Percentiles rank a stretch among this genome's conserved stretches.
Evolutionary conservation across 1,139 yeast genomes (phyloP).

Genomic region (Zhuliangozyma blackwelliae): DNA sequence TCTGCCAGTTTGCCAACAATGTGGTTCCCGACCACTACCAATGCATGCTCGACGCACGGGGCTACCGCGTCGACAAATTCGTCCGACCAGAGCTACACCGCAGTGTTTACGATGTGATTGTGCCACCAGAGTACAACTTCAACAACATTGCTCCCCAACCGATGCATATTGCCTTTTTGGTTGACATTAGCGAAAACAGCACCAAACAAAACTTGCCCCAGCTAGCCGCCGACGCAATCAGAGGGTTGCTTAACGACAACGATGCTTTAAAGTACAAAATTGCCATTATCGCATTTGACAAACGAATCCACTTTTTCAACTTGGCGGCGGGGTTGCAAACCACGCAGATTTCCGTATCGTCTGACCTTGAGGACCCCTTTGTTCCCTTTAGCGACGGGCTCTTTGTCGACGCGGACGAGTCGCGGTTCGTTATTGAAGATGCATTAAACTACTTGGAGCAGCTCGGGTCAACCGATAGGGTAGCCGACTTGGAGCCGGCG

Average conservation of each 20-base stretch:
- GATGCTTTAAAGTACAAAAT: constrained; percentile 18
- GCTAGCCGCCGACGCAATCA: constrained; percentile 69
- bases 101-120: constrained; percentile 84
- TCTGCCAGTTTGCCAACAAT: constrained; percentile 75
- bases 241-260: constrained; percentile 45
- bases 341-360: constrained; percentile 62
- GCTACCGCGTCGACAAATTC: constrained; percentile 57
- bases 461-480: constrained; percentile 33
- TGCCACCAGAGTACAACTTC: constrained; percentile 68
- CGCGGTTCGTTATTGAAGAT: constrained; percentile 59
- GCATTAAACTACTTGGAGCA: constrained; percentile 61
- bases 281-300: constrained; percentile 76
- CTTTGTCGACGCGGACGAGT: constrained; percentile 73
- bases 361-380: constrained; percentile 77
- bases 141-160: constrained; percentile 33
- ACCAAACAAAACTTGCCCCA: constrained; percentile 60
- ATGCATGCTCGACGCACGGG: constrained; percentile 59
- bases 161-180: constrained; percentile 69
- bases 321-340: constrained; percentile 51
- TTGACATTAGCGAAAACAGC: constrained; percentile 70
- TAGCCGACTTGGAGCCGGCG: constrained; percentile 63
- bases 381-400: constrained; percentile 77
- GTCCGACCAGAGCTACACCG: constrained; percentile 71
- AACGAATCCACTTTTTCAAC: constrained; percentile 70
- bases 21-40: constrained; percentile 64